Evolutionary conservation across 2,329 filamentous ascomycete genomes (phyloP), one percentile per base, ranked within the genome.

Genomic region (Nakataea oryzae): DNA sequence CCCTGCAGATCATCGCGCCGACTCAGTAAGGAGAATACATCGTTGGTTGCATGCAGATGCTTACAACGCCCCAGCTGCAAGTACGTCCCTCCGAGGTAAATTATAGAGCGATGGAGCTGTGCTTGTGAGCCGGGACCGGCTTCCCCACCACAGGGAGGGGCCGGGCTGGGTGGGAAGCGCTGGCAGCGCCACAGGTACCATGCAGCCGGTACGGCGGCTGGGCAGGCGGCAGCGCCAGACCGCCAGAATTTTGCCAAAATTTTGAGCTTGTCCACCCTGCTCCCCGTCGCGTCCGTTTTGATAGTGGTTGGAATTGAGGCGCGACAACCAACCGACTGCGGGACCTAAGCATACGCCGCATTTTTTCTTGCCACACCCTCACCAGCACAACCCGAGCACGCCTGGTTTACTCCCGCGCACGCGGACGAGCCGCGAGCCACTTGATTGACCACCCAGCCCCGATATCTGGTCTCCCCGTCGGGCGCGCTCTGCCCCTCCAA

Each of bases 261-360:
- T 50, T 50, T 50, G 41, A 50, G 41, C 41, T n/a, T 50, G 41
- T 50, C 41, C 30, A 21, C 21, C 21, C 34, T 41, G 34, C 12
- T 66, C 60, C 12, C 65, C 56, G 12, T 65, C 65, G 34, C 57
- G 29, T 26, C 57, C 7, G 54, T 14, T 6, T 41, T 3, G 34
- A 41, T 41, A 1, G 12, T 14, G 21, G 41, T 50, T n/a, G 41
- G 21, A 17, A n/a, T 17, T 13, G 21, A 50, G 41, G 41, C 41
- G 21, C 41, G 41, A 47, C 17, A 47, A 5, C 41, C 17, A 47
- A 47, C 13, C 13, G 34, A 17, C 4, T n/a, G n/a, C 41, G 17
- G 41, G 17, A 9, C 41, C 21, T n/a, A 47, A n/a, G 2, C 41
- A 30, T 11, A 5, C 11, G 24, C 24, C 21, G 21, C 7, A 50